Conservation (phyloP, 1,139 yeast species). For the Suhomyces choctaworum region DNA sequence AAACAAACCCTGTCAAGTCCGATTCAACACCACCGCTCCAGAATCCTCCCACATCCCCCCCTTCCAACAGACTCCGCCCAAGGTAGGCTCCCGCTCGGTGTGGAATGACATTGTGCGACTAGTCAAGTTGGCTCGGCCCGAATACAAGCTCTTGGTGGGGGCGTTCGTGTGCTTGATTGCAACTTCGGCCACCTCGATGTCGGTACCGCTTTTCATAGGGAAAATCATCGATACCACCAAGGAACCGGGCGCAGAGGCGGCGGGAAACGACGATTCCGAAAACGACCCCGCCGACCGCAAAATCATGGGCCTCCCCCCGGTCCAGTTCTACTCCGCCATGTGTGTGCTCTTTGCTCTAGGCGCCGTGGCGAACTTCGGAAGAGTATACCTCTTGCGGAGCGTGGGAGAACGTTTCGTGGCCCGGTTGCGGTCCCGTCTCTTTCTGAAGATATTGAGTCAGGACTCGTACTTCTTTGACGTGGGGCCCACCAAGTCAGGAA, state of each 20-base stretch:
- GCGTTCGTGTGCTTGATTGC: slow-evolving; percentile 69
- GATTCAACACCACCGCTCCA: slow-evolving; percentile 3
- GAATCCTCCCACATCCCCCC: not conserved
- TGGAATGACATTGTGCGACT: slow-evolving; percentile 17
- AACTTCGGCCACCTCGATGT: slow-evolving; percentile 52
- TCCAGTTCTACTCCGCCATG: slow-evolving; percentile 37
- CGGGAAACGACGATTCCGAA: not conserved
- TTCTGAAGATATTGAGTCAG: slow-evolving; percentile 74
- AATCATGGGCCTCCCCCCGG: slow-evolving; percentile 35
- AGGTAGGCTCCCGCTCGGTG: slow-evolving; percentile 2
- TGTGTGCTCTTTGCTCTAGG: slow-evolving; percentile 63
- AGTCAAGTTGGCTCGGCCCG: slow-evolving; percentile 41
- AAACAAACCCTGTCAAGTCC: not conserved
- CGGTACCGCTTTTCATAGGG: slow-evolving; percentile 82
- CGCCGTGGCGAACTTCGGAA: slow-evolving; percentile 75
- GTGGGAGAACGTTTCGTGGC: slow-evolving; percentile 89
- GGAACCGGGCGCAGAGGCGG: slow-evolving; percentile 2
- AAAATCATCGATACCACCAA: slow-evolving; percentile 48
- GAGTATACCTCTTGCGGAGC: slow-evolving; percentile 69
- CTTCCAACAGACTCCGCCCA: slow-evolving; percentile 1
- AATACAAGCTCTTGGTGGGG: slow-evolving; percentile 29
- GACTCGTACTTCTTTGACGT: slow-evolving; percentile 93
- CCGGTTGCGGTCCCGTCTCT: slow-evolving; percentile 71
- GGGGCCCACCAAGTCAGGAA: slow-evolving; percentile 50
- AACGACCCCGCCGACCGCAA: slow-evolving; percentile 3